Conservation (phyloP, 768 basidiomycete genomes). For the Pseudohyphozyma bogoriensis region DNA sequence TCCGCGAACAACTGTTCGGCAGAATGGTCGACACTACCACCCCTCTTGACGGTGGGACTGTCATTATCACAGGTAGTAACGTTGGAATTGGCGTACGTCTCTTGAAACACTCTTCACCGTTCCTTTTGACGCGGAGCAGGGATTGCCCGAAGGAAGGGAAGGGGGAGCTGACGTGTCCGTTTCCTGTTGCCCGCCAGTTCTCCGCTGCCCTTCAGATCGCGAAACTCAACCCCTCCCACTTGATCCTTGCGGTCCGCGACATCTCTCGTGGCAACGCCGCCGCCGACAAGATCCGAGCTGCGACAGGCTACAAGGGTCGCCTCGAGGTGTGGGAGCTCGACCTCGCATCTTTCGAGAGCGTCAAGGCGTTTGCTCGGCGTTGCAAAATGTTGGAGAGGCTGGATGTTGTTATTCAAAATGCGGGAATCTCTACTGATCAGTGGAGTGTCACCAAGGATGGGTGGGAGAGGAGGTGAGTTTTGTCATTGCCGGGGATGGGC, state of each 20-base stretch:
- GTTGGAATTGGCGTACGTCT: background rate
- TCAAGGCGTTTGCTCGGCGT: background rate
- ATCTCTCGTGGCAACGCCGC: background rate
- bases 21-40: too few relatives aligned
- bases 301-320: background rate
- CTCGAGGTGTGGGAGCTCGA: background rate
- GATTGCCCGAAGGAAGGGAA: too few relatives aligned
- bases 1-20: too few relatives aligned
- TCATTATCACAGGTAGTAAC: background rate
- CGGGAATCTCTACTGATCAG: background rate
- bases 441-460: background rate
- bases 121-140: too few relatives aligned
- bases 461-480: background rate
- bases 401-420: background rate
- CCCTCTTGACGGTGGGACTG: background rate
- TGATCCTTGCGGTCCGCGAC: background rate
- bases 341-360: background rate
- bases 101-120: background rate
- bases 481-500: too few relatives aligned
- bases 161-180: background rate
- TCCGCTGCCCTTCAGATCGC: background rate
- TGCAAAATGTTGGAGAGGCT: background rate
- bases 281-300: background rate
- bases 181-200: background rate
- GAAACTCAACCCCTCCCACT: background rate